Evolutionary conservation across 1,284 basidiomycete genomes (phyloP), one percentile per base, ranked within the genome.

Genomic region (Leccinum solheimii): DNA sequence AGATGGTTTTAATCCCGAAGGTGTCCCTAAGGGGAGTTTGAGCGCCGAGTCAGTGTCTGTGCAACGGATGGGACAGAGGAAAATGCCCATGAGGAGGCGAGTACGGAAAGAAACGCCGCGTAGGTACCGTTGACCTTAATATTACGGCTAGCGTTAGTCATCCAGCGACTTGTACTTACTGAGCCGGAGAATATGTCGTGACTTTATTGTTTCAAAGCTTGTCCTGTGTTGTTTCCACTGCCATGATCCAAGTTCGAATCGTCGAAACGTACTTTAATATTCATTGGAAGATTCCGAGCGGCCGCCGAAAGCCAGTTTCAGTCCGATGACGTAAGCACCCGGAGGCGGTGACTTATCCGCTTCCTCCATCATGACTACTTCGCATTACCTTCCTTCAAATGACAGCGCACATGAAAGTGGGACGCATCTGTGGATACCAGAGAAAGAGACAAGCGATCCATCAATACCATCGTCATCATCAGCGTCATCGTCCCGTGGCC

Each of bases 371-470:
- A 74, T 72, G 69, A 60, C 53, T 19, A 36, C 55, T 16, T 21
- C 27, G 5, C 14, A 43, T 45, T 58, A 63, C 21, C 52, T 7
- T 43, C 21, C 56, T 23, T 36, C 54, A 14, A 45, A 40, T 34
- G 51, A 62, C 34, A 30, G 51, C 56, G 52, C 45, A 19, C 61
- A 62, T 51, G 67, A 63, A 8, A 59, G 36, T 59, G 57, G 13
- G 19, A 58, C 66, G 19, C 75, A 76, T 51, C 57, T 74, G 53
- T 74, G 75, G 74, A 76, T 74, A 65, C 72, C 72, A 57, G 67
- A 68, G 21, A 72, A 72, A 1, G 74, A 75, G 36, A 32, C 66
- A 21, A 68, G 51, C 21, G 66, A 70, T n/a, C 60, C 65, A 19
- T 32, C 1, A 16, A 21, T 48, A 13, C 21, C 19, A 48, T 48